Evolutionary conservation across 2,329 filamentous ascomycete species (phyloP), one percentile per base, ranked within the genome.

Genomic region (Aspergillus eucalypticola): DNA sequence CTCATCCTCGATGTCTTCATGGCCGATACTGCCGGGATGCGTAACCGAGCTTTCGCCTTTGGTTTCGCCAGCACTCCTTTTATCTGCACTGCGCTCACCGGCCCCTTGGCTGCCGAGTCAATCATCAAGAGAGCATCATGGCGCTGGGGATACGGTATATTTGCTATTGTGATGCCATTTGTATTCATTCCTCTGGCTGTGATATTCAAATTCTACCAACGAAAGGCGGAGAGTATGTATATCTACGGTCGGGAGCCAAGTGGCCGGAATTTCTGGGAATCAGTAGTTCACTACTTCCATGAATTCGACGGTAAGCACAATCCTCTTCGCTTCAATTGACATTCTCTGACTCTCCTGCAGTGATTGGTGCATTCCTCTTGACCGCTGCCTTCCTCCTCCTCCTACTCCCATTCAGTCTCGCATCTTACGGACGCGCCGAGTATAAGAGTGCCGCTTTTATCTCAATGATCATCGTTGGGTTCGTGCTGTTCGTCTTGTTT

Each of bases 371-470:
- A 19, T 62, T 88, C n/a, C 75, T 90, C 1, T 77, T 90, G 46
- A 83, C 84, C 52, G 79, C 77, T 1, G 88, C 86, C 0, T 84
- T 88, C 69, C 79, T 85, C 3, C 75, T 90, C 2, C 84, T 91
- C 69, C 80, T 91, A 3, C 80, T 91, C 15, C 86, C 88, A 0
- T 88, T 91, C 75, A 86, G 79, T 53, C 78, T 91, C 23, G 72
- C 77, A 49, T 64, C 67, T 7, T 71, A 70, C 27, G 73, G 78
- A 19, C 67, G 70, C 8, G 65, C 76, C 10, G 67, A 72, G 15
- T 84, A 82, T 75, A 62, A 71, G 2, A 78, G 78, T 10, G 75
- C 80, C 8, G 68, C 78, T 10, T 81, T 85, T 61, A 81, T 86
- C 59, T 75, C 71, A 29, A 80, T 86, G 72, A 63, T 80, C 10